These are phyloP conservation scores for Chamaenerion angustifolium DNA, from an alignment of 345 rosid genomes.

Conservation along the genomic window DNA sequence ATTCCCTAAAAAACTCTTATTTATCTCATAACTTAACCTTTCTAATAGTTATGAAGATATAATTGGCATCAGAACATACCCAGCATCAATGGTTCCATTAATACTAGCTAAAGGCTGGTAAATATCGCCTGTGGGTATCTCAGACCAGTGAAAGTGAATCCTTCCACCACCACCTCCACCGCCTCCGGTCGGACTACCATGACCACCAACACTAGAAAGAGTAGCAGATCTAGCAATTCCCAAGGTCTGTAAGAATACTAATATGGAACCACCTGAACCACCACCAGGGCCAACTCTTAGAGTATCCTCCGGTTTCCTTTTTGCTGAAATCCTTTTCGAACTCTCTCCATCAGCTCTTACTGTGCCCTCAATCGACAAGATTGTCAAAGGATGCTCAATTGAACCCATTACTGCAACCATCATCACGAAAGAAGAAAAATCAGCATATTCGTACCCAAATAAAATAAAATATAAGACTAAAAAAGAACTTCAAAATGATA, in stretches of 20 bases:
- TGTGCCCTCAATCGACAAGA: constrained; percentile 61
- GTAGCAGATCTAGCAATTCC: constrained; percentile 46
- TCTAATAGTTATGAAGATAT: no score
- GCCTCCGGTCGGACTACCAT: constrained; percentile 61
- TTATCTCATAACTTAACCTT: no score
- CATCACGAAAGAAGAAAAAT: constrained; percentile 5
- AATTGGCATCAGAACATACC: constrained; percentile 27
- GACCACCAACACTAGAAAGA: constrained; percentile 86
- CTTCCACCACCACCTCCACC: constrained; percentile 99
- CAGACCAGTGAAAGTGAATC: constrained; percentile 97
- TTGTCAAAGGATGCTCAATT: constrained; percentile 78
- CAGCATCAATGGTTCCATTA: constrained; percentile 48
- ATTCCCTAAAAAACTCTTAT: no score
- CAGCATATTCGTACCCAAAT: not conserved
- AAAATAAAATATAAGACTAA: not conserved
- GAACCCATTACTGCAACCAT: constrained; percentile 80
- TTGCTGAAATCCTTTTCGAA: constrained; percentile 20
- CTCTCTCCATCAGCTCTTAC: constrained; percentile 84
- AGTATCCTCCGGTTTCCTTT: constrained; percentile 13
- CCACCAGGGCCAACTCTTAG: constrained; percentile 63
- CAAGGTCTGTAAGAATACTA: constrained; percentile 57
- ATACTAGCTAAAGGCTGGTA: constrained; percentile 95
- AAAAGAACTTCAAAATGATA: not conserved
- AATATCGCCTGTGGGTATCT: constrained; percentile 93
- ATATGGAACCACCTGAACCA: constrained; percentile 93